Conservation (phyloP, 176 grass and related monocot genomes). For the Tuctoria greenei region DNA sequence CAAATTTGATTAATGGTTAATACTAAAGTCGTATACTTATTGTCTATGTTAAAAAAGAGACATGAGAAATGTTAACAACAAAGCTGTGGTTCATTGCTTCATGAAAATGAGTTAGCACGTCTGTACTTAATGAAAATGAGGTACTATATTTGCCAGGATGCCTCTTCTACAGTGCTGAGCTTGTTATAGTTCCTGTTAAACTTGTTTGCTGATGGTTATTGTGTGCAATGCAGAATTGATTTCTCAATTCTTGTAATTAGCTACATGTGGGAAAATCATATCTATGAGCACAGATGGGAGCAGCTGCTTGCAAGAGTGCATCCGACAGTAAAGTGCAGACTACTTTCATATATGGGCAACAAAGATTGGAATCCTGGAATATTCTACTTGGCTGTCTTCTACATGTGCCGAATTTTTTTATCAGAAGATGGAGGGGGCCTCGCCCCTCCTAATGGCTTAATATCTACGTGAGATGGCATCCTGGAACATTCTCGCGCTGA, state of each 20-base stretch:
- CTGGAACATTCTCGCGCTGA: neutral
- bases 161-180: conserved; percentile 90
- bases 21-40: too few species aligned
- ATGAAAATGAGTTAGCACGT: too few species aligned
- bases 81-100: too few species aligned
- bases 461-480: conserved; percentile 45
- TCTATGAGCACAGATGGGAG: neutral
- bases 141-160: conserved; percentile 87
- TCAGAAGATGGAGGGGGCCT: conserved; percentile 40
- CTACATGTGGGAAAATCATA: neutral
- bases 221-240: neutral
- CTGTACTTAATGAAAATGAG: too few species aligned
- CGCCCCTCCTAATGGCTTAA: conserved; percentile 56
- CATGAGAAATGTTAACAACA: too few species aligned
- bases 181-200: conserved; percentile 20
- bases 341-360: conserved; percentile 90
- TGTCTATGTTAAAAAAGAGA: too few species aligned
- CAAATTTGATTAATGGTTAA: too few species aligned
- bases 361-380: conserved; percentile 88
- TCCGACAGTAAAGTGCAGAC: conserved; percentile 89
- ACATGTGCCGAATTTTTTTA: conserved; percentile 74
- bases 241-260: conserved; percentile 8
- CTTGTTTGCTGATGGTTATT: conserved; percentile 1
- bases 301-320: conserved; percentile 47
- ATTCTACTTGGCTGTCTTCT: conserved; percentile 71